Base-by-base conservation (phyloP, 2,329 filamentous ascomycete species). In the Penicillium sclerotigenum region DNA sequence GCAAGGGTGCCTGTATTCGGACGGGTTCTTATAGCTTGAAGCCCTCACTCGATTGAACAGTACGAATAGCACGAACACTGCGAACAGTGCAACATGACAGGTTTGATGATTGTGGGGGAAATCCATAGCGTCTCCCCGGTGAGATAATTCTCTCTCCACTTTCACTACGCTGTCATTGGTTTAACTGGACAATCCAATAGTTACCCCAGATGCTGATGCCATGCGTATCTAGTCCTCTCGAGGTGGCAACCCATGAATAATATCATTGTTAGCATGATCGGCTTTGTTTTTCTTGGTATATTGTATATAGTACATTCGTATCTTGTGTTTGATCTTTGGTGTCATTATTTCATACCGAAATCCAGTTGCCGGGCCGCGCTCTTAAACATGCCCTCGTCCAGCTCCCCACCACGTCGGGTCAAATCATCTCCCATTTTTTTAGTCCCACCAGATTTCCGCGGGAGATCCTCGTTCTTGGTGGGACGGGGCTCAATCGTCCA, bases 401-500 rank as follows among this genome's bases (percentile, higher is more conserved):
- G 71, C 47, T 89, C 79, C 1, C 90, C 91, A 2, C 86, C 87
- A 52, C 86, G 83, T 60, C 89, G 83, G 76, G 90, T 91, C 47
- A 97, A 76, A 73, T 96, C 92, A 57, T 89, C 88, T 0, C 84
- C 91, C 77, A 94, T 84, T 73, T 89, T 89, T 65, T 89, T 85
- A 57, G 86, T 80, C 8, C 87, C 89, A 0, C 85, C 87, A 5
- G 83, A 82, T 71, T 93, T 94, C 61, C 82, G 84, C 1, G 94
- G 94, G 49, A 99, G 78, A 66, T 94, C 86, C 68, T 90, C 84
- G 66, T 91, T 91, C 59, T 82, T 83, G 2, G 91, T 96, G 2
- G 94, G 93, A 64, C 86, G 85, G 0, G 94, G 94, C 34, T 94
- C 88, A 24, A 83, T 84, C 38, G 83, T 84, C 91, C 93, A 99